These are phyloP conservation scores for Penicillium hesseltinei DNA, from an alignment of 2,329 filamentous ascomycete genomes.

Conservation along the genomic window DNA sequence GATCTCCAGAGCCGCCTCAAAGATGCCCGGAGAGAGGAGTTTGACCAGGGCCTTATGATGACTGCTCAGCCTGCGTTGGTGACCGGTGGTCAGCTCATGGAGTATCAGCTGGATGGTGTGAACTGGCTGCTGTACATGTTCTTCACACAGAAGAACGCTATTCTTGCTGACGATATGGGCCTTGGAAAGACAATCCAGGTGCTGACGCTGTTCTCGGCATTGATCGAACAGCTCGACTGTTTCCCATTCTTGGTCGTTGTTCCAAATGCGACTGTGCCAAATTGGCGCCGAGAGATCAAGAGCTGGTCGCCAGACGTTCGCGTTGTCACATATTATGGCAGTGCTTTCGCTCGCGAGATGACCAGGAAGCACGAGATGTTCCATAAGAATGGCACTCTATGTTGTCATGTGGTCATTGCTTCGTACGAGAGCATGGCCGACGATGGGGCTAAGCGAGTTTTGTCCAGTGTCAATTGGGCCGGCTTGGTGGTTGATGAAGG, in stretches of 20 bases:
- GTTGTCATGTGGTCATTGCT: constrained; percentile 88
- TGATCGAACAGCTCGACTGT: constrained; percentile 68
- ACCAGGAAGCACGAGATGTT: constrained; percentile 85
- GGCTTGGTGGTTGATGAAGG: constrained; percentile 93
- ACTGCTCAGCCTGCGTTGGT: constrained; percentile 71
- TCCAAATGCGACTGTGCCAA: constrained; percentile 92
- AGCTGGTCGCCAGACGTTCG: constrained; percentile 83
- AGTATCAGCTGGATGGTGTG: constrained; percentile 86
- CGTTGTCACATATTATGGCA: constrained; percentile 91
- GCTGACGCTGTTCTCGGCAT: constrained; percentile 72
- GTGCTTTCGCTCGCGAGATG: constrained; percentile 68
- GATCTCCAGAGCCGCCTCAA: constrained; percentile 67
- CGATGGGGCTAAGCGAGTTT: constrained; percentile 62
- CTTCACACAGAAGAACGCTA: constrained; percentile 76
- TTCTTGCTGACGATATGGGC: constrained; percentile 97
- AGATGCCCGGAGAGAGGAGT: constrained; percentile 64
- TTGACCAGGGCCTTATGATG: constrained; percentile 65
- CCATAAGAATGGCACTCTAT: constrained; percentile 62
- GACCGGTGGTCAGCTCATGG: constrained; percentile 79
- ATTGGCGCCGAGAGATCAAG: constrained; percentile 95
- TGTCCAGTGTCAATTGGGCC: constrained; percentile 74
- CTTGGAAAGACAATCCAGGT: constrained; percentile 96
- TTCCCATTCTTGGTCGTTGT: constrained; percentile 94
- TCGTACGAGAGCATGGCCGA: constrained; percentile 90
- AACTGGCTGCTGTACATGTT: constrained; percentile 96